These are phyloP conservation scores for grape (Vitis vinifera) DNA, from an alignment of 164 flowering plant genomes.

Conservation along the genomic window DNA sequence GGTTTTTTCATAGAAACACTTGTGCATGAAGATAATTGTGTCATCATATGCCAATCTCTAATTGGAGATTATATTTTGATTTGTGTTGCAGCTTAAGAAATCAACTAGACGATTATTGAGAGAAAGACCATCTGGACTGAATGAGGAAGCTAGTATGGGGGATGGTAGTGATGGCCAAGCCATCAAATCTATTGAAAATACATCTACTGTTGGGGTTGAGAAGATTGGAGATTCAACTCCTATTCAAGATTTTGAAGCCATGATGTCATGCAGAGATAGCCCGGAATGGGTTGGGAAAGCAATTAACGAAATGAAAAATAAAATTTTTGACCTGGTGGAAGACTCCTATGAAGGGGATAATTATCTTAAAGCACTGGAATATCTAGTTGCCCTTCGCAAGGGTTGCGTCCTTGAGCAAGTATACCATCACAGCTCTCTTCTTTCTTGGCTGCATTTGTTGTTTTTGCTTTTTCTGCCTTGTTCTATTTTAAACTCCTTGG, in stretches of 20 bases:
- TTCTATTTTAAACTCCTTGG: too few species aligned
- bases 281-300: constrained; percentile 74
- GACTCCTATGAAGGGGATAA: constrained; percentile 54
- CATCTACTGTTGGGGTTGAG: constrained; percentile 38
- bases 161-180: constrained; percentile 22
- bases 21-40: not conserved
- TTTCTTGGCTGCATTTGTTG: not conserved
- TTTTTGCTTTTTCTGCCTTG: not conserved
- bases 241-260: constrained; percentile 84
- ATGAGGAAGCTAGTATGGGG: constrained; percentile 36
- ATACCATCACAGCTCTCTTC: constrained; percentile 6
- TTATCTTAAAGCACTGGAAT: constrained; percentile 61
- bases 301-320: constrained; percentile 60
- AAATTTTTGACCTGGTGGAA: constrained; percentile 57
- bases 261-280: constrained; percentile 81
- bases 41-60: not conserved
- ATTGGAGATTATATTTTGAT: not conserved
- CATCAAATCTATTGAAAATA: constrained; percentile 21
- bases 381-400: constrained; percentile 72
- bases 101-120: constrained; percentile 40
- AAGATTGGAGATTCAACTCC: constrained; percentile 62
- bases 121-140: constrained; percentile 62
- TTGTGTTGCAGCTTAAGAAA: constrained; percentile 71
- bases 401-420: constrained; percentile 93
- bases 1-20: constrained; percentile 31